These are phyloP conservation scores for Trypanosoma lewisi DNA, from an alignment of 208 protist species.

Conservation along the genomic window DNA sequence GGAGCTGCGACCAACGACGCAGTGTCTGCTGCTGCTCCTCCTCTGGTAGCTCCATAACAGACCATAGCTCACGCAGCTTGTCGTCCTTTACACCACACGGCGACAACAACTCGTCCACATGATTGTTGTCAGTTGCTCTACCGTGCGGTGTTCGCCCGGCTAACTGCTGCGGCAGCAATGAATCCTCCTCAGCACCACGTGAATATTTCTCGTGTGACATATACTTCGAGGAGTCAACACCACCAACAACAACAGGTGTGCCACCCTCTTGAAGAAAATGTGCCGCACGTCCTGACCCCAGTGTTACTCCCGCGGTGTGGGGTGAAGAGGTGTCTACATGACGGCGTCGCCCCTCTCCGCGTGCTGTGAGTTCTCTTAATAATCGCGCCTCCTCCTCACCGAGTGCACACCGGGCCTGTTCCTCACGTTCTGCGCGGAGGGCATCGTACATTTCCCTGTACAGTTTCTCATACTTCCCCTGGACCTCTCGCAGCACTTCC, in stretches of 20 bases:
- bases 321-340: constrained; percentile 3
- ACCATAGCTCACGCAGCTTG: constrained; percentile 51
- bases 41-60: constrained; percentile 45
- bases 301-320: background rate
- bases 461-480: constrained; percentile 25
- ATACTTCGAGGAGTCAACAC: no score
- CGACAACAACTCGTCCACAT: background rate
- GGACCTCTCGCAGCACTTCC: constrained; percentile 32
- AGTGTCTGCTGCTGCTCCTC: constrained; percentile 32
- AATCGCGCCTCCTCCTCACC: constrained; percentile 53
- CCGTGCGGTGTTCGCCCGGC: constrained; percentile 12
- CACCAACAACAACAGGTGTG: constrained; percentile 1
- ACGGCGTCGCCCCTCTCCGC: constrained; percentile 17
- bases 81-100: constrained; percentile 3
- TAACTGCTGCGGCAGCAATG: background rate
- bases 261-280: background rate
- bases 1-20: constrained; percentile 16
- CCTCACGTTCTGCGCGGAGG: constrained; percentile 35
- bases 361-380: constrained; percentile 29
- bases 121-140: background rate
- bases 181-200: background rate
- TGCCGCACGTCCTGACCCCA: background rate
- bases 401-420: constrained; percentile 35
- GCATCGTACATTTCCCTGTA: constrained; percentile 33
- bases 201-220: background rate